phyloP scores from a whole-genome alignment of 257 asterid genomes.

The Anisodus acutangulus region DNA sequence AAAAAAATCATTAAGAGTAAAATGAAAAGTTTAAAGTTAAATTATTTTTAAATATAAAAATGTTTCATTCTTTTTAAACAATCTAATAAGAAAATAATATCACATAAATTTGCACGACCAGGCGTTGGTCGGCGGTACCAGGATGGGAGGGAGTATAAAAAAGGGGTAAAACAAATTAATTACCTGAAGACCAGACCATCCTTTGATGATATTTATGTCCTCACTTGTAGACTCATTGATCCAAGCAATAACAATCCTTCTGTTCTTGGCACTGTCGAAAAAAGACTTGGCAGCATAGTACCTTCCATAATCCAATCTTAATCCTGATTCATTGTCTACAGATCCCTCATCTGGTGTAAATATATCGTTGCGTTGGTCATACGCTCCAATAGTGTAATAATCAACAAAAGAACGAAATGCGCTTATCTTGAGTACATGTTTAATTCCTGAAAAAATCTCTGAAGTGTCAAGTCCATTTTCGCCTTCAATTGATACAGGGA shows the following conservation, averaged over 20 bases:
- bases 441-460: slow-evolving; percentile 26
- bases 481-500: slow-evolving; percentile 34
- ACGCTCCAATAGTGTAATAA: slow-evolving; percentile 44
- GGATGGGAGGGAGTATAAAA: background rate
- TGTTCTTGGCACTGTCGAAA: slow-evolving; percentile 40
- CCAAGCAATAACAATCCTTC: slow-evolving; percentile 57
- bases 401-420: slow-evolving; percentile 41
- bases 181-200: slow-evolving; percentile 40
- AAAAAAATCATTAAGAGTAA: too few relatives aligned
- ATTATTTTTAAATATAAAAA: too few relatives aligned
- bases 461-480: slow-evolving; percentile 44
- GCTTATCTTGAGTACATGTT: slow-evolving; percentile 49
- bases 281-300: slow-evolving; percentile 19
- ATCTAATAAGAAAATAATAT: too few relatives aligned
- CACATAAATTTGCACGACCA: background rate
- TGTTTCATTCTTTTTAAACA: too few relatives aligned
- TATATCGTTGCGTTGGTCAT: slow-evolving; percentile 27
- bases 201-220: slow-evolving; percentile 36
- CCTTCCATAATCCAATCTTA: slow-evolving; percentile 20
- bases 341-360: slow-evolving; percentile 39
- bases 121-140: too few relatives aligned
- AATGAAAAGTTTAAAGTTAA: too few relatives aligned
- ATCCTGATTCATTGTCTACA: slow-evolving; percentile 16
- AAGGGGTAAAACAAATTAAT: background rate
- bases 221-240: slow-evolving; percentile 42